These are phyloP conservation scores for Elsinoe batatas DNA, from an alignment of 2,329 filamentous ascomycete genomes.

Conservation along the genomic window DNA sequence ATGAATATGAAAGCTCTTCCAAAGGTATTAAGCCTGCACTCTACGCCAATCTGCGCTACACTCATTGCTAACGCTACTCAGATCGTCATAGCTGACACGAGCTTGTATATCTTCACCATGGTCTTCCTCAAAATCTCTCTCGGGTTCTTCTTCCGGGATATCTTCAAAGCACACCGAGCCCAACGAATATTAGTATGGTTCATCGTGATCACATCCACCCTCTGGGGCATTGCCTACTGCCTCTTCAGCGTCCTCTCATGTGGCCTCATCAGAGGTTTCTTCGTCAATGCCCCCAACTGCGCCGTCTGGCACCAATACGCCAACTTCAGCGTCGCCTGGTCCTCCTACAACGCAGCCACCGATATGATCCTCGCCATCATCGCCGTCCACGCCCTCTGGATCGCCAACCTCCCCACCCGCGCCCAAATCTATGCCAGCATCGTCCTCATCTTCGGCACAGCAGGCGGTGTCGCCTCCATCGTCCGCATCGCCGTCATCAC, in stretches of 20 bases:
- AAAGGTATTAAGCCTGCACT: not conserved
- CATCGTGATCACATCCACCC: slow-evolving; percentile 34
- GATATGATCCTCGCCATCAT: slow-evolving; percentile 29
- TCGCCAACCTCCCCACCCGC: slow-evolving; percentile 6
- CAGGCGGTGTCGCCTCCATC: slow-evolving; percentile 3
- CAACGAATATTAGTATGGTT: slow-evolving; percentile 36
- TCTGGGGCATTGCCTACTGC: slow-evolving; percentile 38
- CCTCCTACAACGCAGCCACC: slow-evolving; percentile 26
- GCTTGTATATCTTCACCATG: slow-evolving; percentile 37
- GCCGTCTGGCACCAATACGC: slow-evolving; percentile 10
- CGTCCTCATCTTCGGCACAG: not conserved
- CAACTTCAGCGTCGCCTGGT: slow-evolving; percentile 13
- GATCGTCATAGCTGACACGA: slow-evolving; percentile 1
- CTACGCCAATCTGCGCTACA: too few species aligned
- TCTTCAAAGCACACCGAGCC: slow-evolving; percentile 31
- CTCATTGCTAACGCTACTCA: not conserved
- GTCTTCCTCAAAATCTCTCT: slow-evolving; percentile 41
- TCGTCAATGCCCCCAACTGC: slow-evolving; percentile 20
- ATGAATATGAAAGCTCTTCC: not conserved
- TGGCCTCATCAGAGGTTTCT: slow-evolving; percentile 37
- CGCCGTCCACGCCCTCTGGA: slow-evolving; percentile 29
- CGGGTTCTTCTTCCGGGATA: slow-evolving; percentile 40
- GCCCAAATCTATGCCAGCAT: not conserved
- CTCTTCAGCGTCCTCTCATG: slow-evolving; percentile 43
- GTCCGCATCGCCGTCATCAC: slow-evolving; percentile 3